These are phyloP conservation scores for Aquilaria sinensis DNA, from an alignment of 345 rosid genomes.

Conservation along the genomic window DNA sequence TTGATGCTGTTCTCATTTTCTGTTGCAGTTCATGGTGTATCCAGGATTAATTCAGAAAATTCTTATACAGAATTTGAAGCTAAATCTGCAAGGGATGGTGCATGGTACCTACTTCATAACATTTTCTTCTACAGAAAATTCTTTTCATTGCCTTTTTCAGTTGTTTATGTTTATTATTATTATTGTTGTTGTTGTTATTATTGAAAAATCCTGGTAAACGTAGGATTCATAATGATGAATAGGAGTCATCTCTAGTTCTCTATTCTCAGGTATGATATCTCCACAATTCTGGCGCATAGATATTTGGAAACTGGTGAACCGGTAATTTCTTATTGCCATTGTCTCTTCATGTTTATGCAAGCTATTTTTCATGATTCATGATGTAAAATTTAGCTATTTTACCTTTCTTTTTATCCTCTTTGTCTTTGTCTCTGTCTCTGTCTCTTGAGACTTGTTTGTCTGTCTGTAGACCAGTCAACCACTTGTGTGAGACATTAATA, in stretches of 20 bases:
- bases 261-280: conserved; percentile 62
- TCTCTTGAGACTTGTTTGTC: no score
- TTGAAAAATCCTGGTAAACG: no score
- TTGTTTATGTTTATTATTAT: no score
- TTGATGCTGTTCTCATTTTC: conserved; percentile 8
- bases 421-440: no score
- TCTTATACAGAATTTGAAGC: conserved; percentile 88
- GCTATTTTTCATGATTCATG: background rate
- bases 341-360: conserved; percentile 1
- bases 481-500: no score
- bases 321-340: conserved; percentile 26
- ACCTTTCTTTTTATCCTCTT: no score
- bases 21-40: conserved; percentile 37
- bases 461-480: no score
- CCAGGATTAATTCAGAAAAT: conserved; percentile 55
- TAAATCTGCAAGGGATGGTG: conserved; percentile 95
- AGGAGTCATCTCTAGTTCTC: background rate
- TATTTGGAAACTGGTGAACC: conserved; percentile 51
- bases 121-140: background rate
- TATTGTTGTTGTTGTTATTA: no score
- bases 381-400: no score
- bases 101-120: conserved; percentile 60
- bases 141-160: no score
- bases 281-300: conserved; percentile 50
- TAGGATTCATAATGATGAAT: no score